Evolutionary conservation across 202 grass and related monocot genomes (phyloP).

Genomic region (Carex arenaria): DNA sequence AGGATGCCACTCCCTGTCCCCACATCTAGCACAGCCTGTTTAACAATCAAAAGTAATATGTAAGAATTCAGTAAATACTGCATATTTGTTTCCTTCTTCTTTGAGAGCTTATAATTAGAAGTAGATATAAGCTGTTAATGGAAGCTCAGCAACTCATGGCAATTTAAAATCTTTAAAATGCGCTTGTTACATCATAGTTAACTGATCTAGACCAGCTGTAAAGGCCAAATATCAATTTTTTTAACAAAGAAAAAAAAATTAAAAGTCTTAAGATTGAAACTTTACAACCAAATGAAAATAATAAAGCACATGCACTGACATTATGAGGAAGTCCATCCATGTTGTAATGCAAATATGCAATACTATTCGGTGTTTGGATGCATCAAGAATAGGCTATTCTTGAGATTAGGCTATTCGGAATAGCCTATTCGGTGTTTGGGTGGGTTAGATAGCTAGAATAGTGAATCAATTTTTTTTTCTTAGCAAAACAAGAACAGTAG

Average conservation of each 20-base stretch:
- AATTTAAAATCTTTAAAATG: background rate
- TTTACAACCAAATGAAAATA: background rate
- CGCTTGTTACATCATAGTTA: background rate
- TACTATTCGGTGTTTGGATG: too few species aligned
- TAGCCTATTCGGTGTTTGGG: too few species aligned
- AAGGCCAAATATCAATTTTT: background rate
- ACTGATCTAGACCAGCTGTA: background rate
- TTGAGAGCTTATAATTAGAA: background rate
- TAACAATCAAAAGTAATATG: background rate
- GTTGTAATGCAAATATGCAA: background rate
- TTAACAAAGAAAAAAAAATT: background rate
- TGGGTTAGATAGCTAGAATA: too few species aligned
- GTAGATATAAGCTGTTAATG: background rate
- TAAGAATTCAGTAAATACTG: background rate
- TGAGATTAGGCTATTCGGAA: too few species aligned
- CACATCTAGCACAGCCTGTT: constrained; percentile 80
- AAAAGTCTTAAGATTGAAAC: background rate
- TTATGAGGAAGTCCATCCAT: background rate
- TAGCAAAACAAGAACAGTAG: too few species aligned
- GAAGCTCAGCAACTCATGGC: background rate
- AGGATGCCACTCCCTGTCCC: constrained; percentile 97
- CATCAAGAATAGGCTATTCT: too few species aligned
- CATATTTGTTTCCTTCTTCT: too few species aligned
- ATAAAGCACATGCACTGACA: background rate
- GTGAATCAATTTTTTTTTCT: too few species aligned